Evolutionary conservation across 495 filamentous ascomycete genomes (phyloP).

Genomic region (Hyphodiscus hymeniophilus): DNA sequence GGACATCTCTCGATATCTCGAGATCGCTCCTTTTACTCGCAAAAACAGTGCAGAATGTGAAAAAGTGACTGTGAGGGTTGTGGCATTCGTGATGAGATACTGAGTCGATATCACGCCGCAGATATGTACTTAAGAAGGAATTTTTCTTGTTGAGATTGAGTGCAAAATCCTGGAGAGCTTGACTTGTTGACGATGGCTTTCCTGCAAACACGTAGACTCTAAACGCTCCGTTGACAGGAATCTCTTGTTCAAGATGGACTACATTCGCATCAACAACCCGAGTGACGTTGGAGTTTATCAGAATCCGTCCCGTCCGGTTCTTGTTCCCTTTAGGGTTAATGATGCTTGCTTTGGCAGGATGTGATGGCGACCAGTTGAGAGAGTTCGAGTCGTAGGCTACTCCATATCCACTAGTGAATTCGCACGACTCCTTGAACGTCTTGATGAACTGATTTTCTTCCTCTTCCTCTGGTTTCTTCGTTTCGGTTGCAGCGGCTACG

Average conservation of each 20-base stretch:
- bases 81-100: constrained; percentile 73
- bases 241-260: constrained; percentile 79
- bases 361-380: constrained; percentile 55
- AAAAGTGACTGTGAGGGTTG: constrained; percentile 76
- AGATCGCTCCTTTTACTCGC: constrained; percentile 52
- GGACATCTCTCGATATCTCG: constrained; percentile 57
- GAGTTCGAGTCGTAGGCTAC: constrained; percentile 56
- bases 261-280: constrained; percentile 78
- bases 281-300: constrained; percentile 70
- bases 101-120: constrained; percentile 47
- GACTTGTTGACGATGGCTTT: constrained; percentile 45
- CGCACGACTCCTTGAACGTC: constrained; percentile 64
- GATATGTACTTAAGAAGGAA: constrained; percentile 63
- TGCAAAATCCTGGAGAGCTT: constrained; percentile 61
- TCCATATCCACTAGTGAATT: constrained; percentile 63
- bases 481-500: constrained; percentile 34
- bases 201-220: constrained; percentile 80
- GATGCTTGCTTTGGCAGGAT: constrained; percentile 61
- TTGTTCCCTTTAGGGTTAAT: constrained; percentile 55
- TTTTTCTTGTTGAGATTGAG: constrained; percentile 50
- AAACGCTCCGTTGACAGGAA: constrained; percentile 82
- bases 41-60: constrained; percentile 68
- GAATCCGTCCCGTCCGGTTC: constrained; percentile 59
- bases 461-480: constrained; percentile 16
- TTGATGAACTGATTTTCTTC: constrained; percentile 62